These are phyloP conservation scores for Coemansia sp. DNA, from an alignment of 192 early-diverging fungal species.

Conservation along the genomic window DNA sequence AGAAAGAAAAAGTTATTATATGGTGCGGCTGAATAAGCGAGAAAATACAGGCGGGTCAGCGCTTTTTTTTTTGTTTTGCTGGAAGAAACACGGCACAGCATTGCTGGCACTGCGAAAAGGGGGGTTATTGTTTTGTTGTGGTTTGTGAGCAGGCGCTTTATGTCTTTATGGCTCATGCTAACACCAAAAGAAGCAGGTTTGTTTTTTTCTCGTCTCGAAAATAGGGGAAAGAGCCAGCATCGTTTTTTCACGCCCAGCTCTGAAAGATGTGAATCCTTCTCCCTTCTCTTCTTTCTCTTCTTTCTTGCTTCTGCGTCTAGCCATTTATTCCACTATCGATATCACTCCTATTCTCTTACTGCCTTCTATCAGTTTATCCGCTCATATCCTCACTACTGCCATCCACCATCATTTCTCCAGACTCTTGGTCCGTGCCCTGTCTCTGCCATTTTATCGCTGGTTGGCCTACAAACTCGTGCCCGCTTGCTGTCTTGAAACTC, in stretches of 20 bases:
- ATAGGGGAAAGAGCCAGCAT: constrained; percentile 1
- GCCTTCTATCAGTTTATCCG: constrained; percentile 31
- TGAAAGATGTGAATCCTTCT: constrained; percentile 5
- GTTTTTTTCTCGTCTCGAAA: constrained; percentile 15
- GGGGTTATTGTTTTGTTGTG: constrained; percentile 14
- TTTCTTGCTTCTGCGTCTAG: constrained; percentile 11
- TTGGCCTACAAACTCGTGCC: neutral
- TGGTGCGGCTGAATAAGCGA: constrained; percentile 4
- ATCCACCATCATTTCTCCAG: constrained; percentile 8
- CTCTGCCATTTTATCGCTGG: neutral
- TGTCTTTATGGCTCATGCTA: constrained; percentile 10
- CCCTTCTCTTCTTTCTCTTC: constrained; percentile 20
- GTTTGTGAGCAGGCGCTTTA: constrained; percentile 9
- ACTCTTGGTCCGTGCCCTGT: neutral
- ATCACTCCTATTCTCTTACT: constrained; percentile 26
- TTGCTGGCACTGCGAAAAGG: neutral
- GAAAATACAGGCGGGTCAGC: neutral
- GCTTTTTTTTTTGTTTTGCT: constrained; percentile 5
- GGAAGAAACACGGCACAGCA: neutral
- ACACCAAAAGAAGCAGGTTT: constrained; percentile 11
- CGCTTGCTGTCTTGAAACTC: neutral
- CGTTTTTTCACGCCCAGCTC: neutral
- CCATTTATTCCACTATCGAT: constrained; percentile 46
- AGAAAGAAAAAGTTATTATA: neutral
- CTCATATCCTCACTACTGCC: neutral